Conservation (phyloP, 108 stramenopile species). For the Fragilaria crotonensis region DNA sequence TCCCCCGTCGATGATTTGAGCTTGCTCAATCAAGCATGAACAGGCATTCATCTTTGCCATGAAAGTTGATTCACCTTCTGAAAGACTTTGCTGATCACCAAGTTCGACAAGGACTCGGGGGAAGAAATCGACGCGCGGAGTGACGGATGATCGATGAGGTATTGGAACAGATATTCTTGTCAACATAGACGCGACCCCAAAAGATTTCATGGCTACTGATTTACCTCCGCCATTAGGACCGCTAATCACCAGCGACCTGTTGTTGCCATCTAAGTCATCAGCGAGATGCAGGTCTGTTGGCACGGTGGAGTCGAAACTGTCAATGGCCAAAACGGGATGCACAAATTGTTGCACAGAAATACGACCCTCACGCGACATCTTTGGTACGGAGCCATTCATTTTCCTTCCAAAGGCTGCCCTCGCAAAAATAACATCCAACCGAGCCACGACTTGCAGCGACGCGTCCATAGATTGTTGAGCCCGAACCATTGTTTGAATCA, state of each 20-base stretch:
- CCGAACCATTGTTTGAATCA: conserved; percentile 31
- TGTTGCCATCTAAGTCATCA: conserved; percentile 9
- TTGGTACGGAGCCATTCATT: conserved; percentile 40
- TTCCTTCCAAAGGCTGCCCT: conserved; percentile 54
- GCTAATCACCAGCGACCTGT: conserved; percentile 45
- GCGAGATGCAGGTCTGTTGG: conserved; percentile 58
- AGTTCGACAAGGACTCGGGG: conserved; percentile 46
- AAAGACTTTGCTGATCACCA: conserved; percentile 66
- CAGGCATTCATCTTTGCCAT: conserved; percentile 53
- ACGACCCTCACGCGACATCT: conserved; percentile 17
- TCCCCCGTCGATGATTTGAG: conserved; percentile 4
- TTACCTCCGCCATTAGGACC: conserved; percentile 82
- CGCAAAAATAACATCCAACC: conserved; percentile 63
- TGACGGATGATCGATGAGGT: neutral
- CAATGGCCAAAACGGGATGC: conserved; percentile 41
- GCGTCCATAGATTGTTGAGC: conserved; percentile 25
- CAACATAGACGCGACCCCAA: conserved; percentile 51
- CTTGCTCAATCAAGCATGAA: conserved; percentile 38
- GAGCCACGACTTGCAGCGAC: conserved; percentile 43
- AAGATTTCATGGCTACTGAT: conserved; percentile 68
- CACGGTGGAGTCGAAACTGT: conserved; percentile 21
- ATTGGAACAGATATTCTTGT: conserved; percentile 50
- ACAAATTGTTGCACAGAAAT: conserved; percentile 39
- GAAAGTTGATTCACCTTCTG: conserved; percentile 63
- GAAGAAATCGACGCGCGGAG: conserved; percentile 51